Conservation (phyloP, 768 basidiomycete genomes). For the Nidularia sp. region DNA sequence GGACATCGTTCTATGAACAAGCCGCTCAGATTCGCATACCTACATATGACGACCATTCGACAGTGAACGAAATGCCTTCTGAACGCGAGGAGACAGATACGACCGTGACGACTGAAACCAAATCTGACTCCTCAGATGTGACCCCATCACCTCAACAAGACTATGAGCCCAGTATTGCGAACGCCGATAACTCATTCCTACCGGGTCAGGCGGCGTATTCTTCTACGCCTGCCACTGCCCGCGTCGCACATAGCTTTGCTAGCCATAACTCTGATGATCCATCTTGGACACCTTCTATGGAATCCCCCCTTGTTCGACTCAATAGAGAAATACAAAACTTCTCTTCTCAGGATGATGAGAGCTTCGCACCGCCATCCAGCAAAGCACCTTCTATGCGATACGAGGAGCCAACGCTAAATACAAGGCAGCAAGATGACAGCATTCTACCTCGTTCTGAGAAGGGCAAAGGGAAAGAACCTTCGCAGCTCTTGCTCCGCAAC, state of each 20-base stretch:
- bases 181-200: conserved; percentile 71
- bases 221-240: conserved; percentile 68
- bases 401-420: conserved; percentile 11
- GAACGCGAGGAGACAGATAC: conserved; percentile 27
- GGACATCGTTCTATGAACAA: conserved; percentile 94
- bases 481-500: conserved; percentile 39
- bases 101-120: conserved; percentile 17
- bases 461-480: conserved; percentile 43
- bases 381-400: conserved; percentile 8
- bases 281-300: conserved; percentile 72
- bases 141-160: conserved; percentile 12
- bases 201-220: conserved; percentile 69
- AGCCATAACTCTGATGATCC: conserved; percentile 42
- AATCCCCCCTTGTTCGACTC: conserved; percentile 68
- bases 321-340: conserved; percentile 60
- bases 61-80: conserved; percentile 45
- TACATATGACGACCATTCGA: conserved; percentile 65
- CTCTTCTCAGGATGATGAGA: conserved; percentile 33
- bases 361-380: conserved; percentile 2
- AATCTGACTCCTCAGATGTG: conserved; percentile 14
- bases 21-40: conserved; percentile 87
- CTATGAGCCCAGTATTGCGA: conserved; percentile 40
- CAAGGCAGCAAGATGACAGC: conserved; percentile 15
- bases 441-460: conserved; percentile 24
- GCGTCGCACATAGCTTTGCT: conserved; percentile 32